Conservation (phyloP, 2,329 filamentous ascomycete genomes). For the Diaporthe capsici region DNA sequence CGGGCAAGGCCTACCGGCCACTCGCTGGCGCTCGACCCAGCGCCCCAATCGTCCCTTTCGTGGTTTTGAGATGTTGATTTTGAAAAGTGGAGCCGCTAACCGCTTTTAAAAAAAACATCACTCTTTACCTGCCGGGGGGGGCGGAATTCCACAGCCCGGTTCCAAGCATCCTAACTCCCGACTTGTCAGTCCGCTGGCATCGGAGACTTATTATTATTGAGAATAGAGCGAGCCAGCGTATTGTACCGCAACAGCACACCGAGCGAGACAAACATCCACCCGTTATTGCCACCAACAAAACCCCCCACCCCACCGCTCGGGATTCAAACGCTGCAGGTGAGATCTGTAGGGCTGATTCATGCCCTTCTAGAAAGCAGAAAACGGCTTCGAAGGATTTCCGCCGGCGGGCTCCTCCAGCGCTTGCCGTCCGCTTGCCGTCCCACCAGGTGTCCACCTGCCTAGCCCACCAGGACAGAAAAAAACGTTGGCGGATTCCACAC, state of each 20-base stretch:
- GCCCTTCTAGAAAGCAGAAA: constrained; percentile 29
- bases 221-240: neutral
- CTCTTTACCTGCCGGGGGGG: too few relatives aligned
- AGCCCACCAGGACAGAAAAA: neutral
- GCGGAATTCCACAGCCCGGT: too few relatives aligned
- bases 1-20: too few relatives aligned
- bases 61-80: too few relatives aligned
- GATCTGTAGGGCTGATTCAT: constrained; percentile 37
- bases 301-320: neutral
- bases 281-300: neutral
- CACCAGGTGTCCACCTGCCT: constrained; percentile 12
- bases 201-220: neutral
- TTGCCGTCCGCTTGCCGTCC: constrained; percentile 27
- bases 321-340: constrained; percentile 33
- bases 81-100: too few relatives aligned
- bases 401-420: constrained; percentile 20
- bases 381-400: constrained; percentile 8
- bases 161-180: neutral
- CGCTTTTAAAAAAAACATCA: too few relatives aligned
- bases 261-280: constrained; percentile 15
- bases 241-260: neutral
- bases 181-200: neutral
- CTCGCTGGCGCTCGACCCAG: too few relatives aligned
- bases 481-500: neutral
- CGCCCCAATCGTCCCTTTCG: too few relatives aligned